A percentile compares a stretch with the other conserved stretches of the same genome.
phyloP scores from a whole-genome alignment of 257 asterid species.

The Ligustrum vulgare region DNA sequence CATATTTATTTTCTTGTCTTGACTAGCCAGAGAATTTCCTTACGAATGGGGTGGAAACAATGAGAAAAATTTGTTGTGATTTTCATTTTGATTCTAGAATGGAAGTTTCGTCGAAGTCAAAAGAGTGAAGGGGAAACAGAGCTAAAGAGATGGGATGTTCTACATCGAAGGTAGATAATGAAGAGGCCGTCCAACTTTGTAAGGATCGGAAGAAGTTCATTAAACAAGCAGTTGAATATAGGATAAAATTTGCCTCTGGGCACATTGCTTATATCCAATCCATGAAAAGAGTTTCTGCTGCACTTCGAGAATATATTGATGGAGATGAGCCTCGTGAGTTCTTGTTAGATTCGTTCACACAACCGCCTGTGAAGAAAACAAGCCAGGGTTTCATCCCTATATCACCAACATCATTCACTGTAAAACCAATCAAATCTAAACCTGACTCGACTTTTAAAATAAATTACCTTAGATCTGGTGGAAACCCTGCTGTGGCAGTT shows the following conservation, averaged over 20 bases:
- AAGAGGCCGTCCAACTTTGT: conserved; percentile 88
- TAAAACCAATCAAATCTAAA: conserved; percentile 47
- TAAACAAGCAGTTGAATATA: conserved; percentile 89
- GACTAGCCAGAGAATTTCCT: conserved; percentile 27
- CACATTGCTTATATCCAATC: conserved; percentile 83
- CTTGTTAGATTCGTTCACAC: conserved; percentile 46
- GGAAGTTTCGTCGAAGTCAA: conserved; percentile 35
- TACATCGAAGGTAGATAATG: conserved; percentile 87
- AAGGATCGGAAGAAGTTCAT: conserved; percentile 90
- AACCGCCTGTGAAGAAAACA: conserved; percentile 55
- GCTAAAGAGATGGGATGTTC: conserved; percentile 87
- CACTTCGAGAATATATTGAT: conserved; percentile 82
- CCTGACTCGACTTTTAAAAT: conserved; percentile 49
- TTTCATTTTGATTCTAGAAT: conserved; percentile 50
- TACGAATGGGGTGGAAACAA: conserved; percentile 58
- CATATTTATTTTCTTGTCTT: conserved; percentile 17
- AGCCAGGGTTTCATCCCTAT: conserved; percentile 73
- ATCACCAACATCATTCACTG: conserved; percentile 64
- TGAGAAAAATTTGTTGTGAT: conserved; percentile 33
- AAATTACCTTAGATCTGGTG: conserved; percentile 70
- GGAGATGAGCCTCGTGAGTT: conserved; percentile 90
- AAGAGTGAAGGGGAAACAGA: conserved; percentile 9
- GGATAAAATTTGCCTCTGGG: conserved; percentile 71
- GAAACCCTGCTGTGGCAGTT: conserved; percentile 67
- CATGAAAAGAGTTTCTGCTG: conserved; percentile 82